Conservation (phyloP, 148 eudicot species). For the Dysphania ambrosioides region DNA sequence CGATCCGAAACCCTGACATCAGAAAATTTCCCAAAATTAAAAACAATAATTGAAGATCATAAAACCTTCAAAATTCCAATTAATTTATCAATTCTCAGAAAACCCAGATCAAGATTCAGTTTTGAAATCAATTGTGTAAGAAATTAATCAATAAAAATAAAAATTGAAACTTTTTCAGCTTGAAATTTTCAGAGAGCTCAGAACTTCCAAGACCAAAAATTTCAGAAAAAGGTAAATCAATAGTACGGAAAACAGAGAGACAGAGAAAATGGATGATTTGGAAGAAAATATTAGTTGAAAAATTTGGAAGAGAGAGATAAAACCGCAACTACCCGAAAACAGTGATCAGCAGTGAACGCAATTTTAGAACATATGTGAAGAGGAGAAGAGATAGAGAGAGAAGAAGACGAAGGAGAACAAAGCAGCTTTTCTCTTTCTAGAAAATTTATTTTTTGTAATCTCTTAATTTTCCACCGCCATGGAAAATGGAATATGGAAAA, state of each 20-base stretch:
- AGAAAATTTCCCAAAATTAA: not conserved
- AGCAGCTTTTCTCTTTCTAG: not conserved
- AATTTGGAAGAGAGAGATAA: conserved; percentile 5
- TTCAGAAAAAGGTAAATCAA: not conserved
- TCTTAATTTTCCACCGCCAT: not conserved
- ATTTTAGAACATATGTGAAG: not conserved
- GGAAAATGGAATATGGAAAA: not conserved
- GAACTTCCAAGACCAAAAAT: not conserved
- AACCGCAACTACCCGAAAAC: conserved; percentile 15
- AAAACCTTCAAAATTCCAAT: conserved; percentile 9
- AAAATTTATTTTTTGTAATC: not conserved
- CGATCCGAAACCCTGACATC: conserved; percentile 26
- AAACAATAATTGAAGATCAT: conserved; percentile 9
- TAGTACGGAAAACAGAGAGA: conserved; percentile 4
- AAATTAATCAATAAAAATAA: not conserved
- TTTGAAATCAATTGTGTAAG: not conserved
- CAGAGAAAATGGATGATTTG: conserved; percentile 18
- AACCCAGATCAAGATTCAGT: conserved; percentile 16
- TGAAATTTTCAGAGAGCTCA: not conserved
- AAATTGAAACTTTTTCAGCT: not conserved
- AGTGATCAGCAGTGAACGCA: conserved; percentile 17
- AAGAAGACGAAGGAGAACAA: not conserved
- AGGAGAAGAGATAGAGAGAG: not conserved
- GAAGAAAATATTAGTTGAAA: not conserved
- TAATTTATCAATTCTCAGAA: not conserved